These are phyloP conservation scores for Plenodomus biglobosus DNA, from an alignment of 2,329 filamentous ascomycete species.

Conservation along the genomic window DNA sequence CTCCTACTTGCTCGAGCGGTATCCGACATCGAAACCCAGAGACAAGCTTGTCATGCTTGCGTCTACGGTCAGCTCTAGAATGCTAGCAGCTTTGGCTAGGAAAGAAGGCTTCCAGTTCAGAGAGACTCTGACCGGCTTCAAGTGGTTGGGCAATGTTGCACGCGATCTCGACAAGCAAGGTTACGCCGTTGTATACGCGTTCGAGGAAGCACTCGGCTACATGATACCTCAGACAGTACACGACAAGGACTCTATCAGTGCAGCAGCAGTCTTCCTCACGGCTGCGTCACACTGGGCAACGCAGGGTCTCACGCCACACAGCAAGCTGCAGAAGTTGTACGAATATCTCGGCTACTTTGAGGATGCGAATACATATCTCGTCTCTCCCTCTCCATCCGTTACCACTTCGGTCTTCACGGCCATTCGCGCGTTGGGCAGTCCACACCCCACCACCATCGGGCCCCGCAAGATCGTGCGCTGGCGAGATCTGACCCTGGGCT, in stretches of 20 bases:
- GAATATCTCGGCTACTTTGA: conserved; percentile 62
- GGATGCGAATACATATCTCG: conserved; percentile 65
- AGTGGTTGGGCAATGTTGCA: conserved; percentile 66
- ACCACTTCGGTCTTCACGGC: conserved; percentile 58
- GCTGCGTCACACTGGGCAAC: conserved; percentile 55
- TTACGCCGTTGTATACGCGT: conserved; percentile 59
- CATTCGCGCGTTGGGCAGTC: conserved; percentile 52
- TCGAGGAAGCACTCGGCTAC: conserved; percentile 67
- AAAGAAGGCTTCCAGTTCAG: conserved; percentile 59
- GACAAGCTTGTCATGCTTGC: conserved; percentile 58
- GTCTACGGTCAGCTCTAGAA: conserved; percentile 65
- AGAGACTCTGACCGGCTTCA: conserved; percentile 67
- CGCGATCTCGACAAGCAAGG: conserved; percentile 52
- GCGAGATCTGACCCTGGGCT: conserved; percentile 64
- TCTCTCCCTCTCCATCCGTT: conserved; percentile 56
- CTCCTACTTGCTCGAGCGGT: conserved; percentile 57
- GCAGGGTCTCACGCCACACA: conserved; percentile 58
- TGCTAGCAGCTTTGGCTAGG: conserved; percentile 60
- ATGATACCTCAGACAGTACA: conserved; percentile 65
- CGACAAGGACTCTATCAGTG: conserved; percentile 66
- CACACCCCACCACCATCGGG: conserved; percentile 53
- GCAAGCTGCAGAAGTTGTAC: conserved; percentile 61
- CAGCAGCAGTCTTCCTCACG: conserved; percentile 61
- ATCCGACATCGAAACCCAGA: conserved; percentile 36
- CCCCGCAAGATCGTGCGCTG: conserved; percentile 57